Evolutionary conservation across 495 filamentous ascomycete genomes (phyloP).

Genomic region (Xylaria palmicola): DNA sequence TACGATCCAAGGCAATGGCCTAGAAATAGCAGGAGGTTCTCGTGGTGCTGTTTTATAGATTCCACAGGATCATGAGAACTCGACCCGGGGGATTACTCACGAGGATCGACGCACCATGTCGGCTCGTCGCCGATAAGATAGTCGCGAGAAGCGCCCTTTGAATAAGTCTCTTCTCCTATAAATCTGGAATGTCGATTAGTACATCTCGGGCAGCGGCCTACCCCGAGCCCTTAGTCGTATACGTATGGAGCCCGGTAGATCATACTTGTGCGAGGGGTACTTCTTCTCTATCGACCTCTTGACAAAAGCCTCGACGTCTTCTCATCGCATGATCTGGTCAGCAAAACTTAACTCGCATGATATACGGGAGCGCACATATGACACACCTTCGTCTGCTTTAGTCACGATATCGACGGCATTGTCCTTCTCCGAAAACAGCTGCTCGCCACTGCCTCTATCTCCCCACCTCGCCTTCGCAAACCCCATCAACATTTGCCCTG

Average conservation of each 20-base stretch:
- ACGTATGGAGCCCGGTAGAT: too few relatives aligned
- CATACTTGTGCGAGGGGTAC: constrained; percentile 64
- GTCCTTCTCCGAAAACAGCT: constrained; percentile 54
- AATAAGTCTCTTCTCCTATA: constrained; percentile 70
- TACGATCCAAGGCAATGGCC: too few relatives aligned
- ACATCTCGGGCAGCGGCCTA: too few relatives aligned
- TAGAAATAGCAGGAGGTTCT: too few relatives aligned
- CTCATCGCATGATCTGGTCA: neutral
- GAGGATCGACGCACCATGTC: constrained; percentile 69
- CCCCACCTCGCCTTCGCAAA: constrained; percentile 48
- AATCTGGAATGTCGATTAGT: constrained; percentile 45
- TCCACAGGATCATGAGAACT: too few relatives aligned
- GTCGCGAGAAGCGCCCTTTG: constrained; percentile 53
- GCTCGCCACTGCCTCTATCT: constrained; percentile 17
- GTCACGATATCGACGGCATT: constrained; percentile 71
- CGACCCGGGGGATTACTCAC: too few relatives aligned
- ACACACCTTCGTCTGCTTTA: constrained; percentile 66
- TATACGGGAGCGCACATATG: too few relatives aligned
- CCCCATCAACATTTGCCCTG: constrained; percentile 58
- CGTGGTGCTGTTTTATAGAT: too few relatives aligned
- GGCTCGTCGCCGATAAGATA: constrained; percentile 59
- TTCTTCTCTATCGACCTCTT: constrained; percentile 50
- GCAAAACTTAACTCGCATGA: neutral
- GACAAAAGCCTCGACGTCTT: constrained; percentile 68
- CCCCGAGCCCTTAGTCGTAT: too few relatives aligned